phyloP scores from a whole-genome alignment of 2,329 filamentous ascomycete species.

The Neofusicoccum umdonicola region DNA sequence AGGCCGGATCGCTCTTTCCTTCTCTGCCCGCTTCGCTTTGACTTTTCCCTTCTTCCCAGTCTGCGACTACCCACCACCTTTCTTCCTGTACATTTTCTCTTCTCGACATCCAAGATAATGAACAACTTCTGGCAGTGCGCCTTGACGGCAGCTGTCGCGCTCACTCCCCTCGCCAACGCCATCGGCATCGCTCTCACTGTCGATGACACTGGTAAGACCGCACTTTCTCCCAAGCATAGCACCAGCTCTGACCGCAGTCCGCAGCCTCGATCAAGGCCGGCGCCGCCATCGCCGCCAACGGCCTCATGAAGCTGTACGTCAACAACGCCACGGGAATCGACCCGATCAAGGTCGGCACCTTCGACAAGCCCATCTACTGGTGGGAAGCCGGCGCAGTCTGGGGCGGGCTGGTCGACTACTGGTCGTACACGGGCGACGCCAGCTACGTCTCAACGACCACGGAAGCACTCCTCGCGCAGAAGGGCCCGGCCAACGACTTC shows the following conservation, averaged over 20 bases:
- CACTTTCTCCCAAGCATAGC: background rate
- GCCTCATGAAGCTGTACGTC: conserved; percentile 8
- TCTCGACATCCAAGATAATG: background rate
- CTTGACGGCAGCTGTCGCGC: background rate
- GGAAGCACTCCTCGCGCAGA: conserved; percentile 68
- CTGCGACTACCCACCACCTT: background rate
- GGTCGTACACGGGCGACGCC: conserved; percentile 42
- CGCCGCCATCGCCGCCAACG: conserved; percentile 4
- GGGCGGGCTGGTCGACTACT: conserved; percentile 40
- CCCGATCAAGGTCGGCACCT: conserved; percentile 50
- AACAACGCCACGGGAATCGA: conserved; percentile 1
- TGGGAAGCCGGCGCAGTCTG: conserved; percentile 44
- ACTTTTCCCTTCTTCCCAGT: background rate
- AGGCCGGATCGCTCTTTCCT: background rate
- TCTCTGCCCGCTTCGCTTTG: background rate
- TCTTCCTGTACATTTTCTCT: background rate
- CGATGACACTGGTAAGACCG: background rate
- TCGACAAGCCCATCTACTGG: conserved; percentile 44
- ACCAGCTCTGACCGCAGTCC: background rate
- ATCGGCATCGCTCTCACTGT: background rate
- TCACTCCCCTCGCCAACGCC: background rate
- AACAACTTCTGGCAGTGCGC: background rate
- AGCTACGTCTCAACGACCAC: conserved; percentile 37
- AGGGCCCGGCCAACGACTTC: conserved; percentile 69
- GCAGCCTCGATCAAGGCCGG: conserved; percentile 4